Evolutionary conservation across 2,329 filamentous ascomycete genomes (phyloP).

Genomic region (Epichloe coenophiala): DNA sequence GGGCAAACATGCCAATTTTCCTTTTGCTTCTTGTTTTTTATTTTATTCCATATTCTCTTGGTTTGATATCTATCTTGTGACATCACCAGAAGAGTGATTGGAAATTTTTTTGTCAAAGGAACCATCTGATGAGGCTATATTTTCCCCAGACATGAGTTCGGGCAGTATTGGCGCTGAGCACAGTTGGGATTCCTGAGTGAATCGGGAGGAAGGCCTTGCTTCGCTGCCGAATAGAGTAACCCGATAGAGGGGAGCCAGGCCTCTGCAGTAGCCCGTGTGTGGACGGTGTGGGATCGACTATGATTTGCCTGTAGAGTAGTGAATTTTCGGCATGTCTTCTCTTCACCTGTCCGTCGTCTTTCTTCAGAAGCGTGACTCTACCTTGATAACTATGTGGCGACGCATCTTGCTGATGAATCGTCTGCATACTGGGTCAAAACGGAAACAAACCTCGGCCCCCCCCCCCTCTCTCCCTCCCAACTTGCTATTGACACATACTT

Average conservation of each 20-base stretch:
- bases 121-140: background rate
- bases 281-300: background rate
- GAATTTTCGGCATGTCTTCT: background rate
- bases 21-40: background rate
- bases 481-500: too few relatives aligned
- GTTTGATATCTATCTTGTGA: background rate
- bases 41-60: background rate
- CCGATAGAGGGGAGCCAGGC: background rate
- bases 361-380: too few relatives aligned
- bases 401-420: too few relatives aligned
- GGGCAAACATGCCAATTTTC: background rate
- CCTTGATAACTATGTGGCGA: too few relatives aligned
- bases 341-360: background rate
- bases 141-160: background rate
- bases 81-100: background rate
- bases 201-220: background rate
- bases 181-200: background rate
- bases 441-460: too few relatives aligned
- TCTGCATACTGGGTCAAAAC: too few relatives aligned
- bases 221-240: background rate
- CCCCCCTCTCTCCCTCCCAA: too few relatives aligned
- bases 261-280: background rate
- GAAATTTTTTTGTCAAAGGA: background rate
- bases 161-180: background rate
- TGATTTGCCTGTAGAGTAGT: slow-evolving; percentile 6